Conservation (phyloP, 495 filamentous ascomycete genomes). For the Staphylotrichum tortipilum region DNA sequence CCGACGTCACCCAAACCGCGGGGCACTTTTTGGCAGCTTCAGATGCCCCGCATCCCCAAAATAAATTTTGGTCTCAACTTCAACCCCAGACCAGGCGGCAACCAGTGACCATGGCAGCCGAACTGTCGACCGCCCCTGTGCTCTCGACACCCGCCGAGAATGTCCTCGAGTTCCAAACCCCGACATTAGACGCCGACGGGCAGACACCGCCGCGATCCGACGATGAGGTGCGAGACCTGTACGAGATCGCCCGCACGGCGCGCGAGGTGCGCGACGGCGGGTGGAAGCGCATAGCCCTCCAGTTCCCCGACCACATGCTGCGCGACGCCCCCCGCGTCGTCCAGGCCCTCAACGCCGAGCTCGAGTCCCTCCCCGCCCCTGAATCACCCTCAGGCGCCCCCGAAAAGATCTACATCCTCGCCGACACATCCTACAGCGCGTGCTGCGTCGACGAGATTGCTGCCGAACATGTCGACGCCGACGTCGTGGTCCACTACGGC, state of each 20-base stretch:
- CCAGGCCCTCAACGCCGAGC: constrained; percentile 52
- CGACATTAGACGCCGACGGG: constrained; percentile 28
- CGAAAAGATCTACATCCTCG: constrained; percentile 69
- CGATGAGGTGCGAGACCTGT: constrained; percentile 64
- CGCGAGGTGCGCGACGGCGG: constrained; percentile 58
- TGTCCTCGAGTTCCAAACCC: constrained; percentile 51
- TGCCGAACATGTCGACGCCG: constrained; percentile 84
- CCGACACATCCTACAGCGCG: constrained; percentile 91
- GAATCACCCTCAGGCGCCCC: constrained; percentile 10
- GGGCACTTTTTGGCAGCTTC: constrained; percentile 10
- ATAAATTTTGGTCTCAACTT: neutral
- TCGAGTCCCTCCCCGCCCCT: constrained; percentile 25
- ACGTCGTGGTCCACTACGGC: constrained; percentile 92
- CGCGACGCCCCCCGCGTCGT: constrained; percentile 77
- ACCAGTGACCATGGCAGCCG: constrained; percentile 24
- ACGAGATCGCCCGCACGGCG: constrained; percentile 80
- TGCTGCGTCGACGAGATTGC: constrained; percentile 98
- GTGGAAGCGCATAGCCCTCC: constrained; percentile 74
- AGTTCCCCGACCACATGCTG: constrained; percentile 91
- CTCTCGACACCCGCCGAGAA: constrained; percentile 84
- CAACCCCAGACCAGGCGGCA: neutral
- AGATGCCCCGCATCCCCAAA: constrained; percentile 10
- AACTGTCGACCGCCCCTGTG: constrained; percentile 51
- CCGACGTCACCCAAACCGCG: constrained; percentile 17
- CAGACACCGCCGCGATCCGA: constrained; percentile 44